Evolutionary conservation across 2,329 filamentous ascomycete genomes (phyloP).

Genomic region (Neonectria sp.): DNA sequence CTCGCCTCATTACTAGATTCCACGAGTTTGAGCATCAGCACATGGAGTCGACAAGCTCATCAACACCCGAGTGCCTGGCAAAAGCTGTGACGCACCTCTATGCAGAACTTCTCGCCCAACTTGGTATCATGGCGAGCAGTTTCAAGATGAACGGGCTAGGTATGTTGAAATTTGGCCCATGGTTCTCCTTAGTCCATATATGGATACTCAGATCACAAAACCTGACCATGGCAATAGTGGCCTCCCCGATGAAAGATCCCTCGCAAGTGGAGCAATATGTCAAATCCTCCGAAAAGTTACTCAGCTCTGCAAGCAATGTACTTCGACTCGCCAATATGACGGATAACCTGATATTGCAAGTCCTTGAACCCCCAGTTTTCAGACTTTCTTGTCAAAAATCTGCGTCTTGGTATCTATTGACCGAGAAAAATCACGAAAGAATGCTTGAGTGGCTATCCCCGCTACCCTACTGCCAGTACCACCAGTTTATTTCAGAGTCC

Average conservation of each 20-base stretch:
- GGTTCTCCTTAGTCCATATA: too few species aligned
- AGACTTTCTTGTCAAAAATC: background rate
- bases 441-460: conserved; percentile 3
- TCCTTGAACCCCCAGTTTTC: background rate
- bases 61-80: background rate
- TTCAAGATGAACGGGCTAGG: background rate
- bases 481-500: background rate
- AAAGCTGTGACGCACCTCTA: background rate
- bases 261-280: background rate
- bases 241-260: background rate
- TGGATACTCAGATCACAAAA: too few species aligned
- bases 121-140: background rate
- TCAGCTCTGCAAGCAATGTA: background rate
- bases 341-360: background rate
- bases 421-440: background rate
- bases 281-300: background rate
- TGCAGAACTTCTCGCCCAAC: conserved; percentile 1
- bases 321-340: background rate
- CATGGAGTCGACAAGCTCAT: background rate
- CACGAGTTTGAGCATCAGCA: background rate
- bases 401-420: conserved; percentile 6
- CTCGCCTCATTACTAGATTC: conserved; percentile 1
- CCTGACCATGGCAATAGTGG: background rate
- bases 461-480: background rate
- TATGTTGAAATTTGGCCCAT: background rate